Percentiles rank a stretch among this genome's conserved stretches.
These are phyloP conservation scores for Lepidium africanum DNA, from an alignment of 345 rosid species.

Conservation along the genomic window DNA sequence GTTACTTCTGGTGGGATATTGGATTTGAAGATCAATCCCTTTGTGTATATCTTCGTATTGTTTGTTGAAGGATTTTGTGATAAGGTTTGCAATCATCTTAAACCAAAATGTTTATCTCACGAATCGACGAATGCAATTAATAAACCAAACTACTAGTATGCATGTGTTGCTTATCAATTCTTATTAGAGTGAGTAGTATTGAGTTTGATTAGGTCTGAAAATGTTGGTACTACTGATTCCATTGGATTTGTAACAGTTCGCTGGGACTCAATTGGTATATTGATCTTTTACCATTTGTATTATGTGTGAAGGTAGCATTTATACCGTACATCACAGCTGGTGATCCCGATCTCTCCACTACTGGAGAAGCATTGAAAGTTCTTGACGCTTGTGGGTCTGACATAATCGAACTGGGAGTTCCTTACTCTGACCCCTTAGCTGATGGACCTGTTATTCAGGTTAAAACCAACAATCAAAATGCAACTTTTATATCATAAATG, in stretches of 20 bases:
- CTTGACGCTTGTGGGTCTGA: constrained; percentile 77
- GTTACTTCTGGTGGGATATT: constrained; percentile 1
- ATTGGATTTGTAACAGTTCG: background rate
- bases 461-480: background rate
- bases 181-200: background rate
- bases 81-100: background rate
- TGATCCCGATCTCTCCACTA: constrained; percentile 91
- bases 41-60: background rate
- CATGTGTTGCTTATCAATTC: background rate
- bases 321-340: constrained; percentile 95
- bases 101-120: background rate
- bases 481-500: background rate
- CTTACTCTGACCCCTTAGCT: constrained; percentile 93
- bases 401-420: constrained; percentile 78
- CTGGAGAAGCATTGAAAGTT: constrained; percentile 78
- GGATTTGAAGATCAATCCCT: background rate
- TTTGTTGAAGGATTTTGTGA: background rate
- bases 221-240: background rate
- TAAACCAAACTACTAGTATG: background rate
- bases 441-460: constrained; percentile 98
- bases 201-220: background rate
- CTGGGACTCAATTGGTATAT: background rate
- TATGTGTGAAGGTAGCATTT: constrained; percentile 60
- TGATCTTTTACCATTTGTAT: background rate
- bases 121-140: too few species aligned